Conservation (phyloP, 1,284 basidiomycete genomes). For the Gymnopus androsaceus region DNA sequence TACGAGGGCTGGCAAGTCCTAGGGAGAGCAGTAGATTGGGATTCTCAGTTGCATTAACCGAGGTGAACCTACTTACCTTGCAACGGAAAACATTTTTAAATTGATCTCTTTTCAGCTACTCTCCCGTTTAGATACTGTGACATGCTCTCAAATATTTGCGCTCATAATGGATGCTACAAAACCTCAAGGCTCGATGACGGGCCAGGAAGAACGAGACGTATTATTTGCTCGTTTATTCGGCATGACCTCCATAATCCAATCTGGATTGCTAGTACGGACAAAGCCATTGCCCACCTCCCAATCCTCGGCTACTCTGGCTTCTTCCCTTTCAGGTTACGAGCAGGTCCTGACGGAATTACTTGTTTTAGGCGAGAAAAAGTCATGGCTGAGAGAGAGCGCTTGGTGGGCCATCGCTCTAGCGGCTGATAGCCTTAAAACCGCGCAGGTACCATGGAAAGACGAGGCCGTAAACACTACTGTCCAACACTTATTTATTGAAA, state of each 20-base stretch:
- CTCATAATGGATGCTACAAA: constrained; percentile 74
- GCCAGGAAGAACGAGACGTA: constrained; percentile 90
- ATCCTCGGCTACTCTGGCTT: constrained; percentile 52
- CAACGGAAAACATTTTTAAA: not conserved
- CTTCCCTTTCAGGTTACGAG: constrained; percentile 63
- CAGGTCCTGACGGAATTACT: constrained; percentile 69
- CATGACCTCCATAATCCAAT: constrained; percentile 79
- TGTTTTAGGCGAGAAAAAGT: constrained; percentile 79
- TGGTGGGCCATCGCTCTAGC: constrained; percentile 83
- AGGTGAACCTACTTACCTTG: constrained; percentile 57
- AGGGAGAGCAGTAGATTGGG: constrained; percentile 92
- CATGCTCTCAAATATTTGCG: constrained; percentile 74
- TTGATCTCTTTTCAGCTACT: constrained; percentile 63
- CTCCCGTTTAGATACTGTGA: constrained; percentile 77
- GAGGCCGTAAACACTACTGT: constrained; percentile 61
- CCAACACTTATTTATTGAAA: constrained; percentile 53
- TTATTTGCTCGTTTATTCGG: constrained; percentile 94
- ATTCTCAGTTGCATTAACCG: constrained; percentile 94
- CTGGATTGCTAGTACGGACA: constrained; percentile 72
- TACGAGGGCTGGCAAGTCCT: constrained; percentile 88
- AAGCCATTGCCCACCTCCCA: constrained; percentile 53
- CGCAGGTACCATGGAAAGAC: constrained; percentile 70
- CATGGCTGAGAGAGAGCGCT: constrained; percentile 89
- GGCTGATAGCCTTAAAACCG: constrained; percentile 58
- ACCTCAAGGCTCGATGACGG: constrained; percentile 72